Conservation (phyloP, 768 basidiomycete genomes). For the Cyathus striatus region DNA sequence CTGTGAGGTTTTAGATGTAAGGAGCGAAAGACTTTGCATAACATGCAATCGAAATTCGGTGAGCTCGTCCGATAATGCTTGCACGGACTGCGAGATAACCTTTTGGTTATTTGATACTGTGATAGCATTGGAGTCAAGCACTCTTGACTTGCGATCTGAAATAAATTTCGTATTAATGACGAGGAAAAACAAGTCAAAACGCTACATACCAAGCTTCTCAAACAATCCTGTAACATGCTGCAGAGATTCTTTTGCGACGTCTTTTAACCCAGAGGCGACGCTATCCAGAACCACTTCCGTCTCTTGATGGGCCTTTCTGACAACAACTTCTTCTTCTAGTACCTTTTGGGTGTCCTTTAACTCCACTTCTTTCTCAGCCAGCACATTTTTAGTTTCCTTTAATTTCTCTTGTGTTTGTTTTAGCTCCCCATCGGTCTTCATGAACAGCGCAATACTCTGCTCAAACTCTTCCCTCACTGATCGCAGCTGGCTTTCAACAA, state of each 20-base stretch:
- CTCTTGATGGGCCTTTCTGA: constrained; percentile 72
- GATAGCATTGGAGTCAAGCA: constrained; percentile 60
- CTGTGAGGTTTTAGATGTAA: constrained; percentile 39
- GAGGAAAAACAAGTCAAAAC: not conserved
- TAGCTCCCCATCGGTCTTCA: constrained; percentile 74
- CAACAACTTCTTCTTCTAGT: constrained; percentile 74
- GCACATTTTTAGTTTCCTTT: constrained; percentile 40
- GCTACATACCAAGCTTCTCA: constrained; percentile 71
- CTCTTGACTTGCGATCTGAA: constrained; percentile 67
- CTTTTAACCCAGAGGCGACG: constrained; percentile 69
- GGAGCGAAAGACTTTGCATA: constrained; percentile 42
- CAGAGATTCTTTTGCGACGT: constrained; percentile 61
- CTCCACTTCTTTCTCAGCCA: constrained; percentile 53
- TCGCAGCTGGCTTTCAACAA: constrained; percentile 77
- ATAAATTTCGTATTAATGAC: constrained; percentile 6
- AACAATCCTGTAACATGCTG: constrained; percentile 69
- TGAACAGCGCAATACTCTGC: constrained; percentile 75
- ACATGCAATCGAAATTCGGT: constrained; percentile 57
- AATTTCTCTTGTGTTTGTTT: constrained; percentile 54
- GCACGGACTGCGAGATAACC: constrained; percentile 48
- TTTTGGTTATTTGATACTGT: constrained; percentile 60
- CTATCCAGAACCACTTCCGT: constrained; percentile 67
- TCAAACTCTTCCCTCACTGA: constrained; percentile 88
- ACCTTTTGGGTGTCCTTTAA: constrained; percentile 52
- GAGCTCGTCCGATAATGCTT: constrained; percentile 50